A percentile compares a stretch with the other conserved stretches of the same genome.
Conservation (phyloP, 2,329 filamentous ascomycete species). For the Orbilia oligospora region DNA sequence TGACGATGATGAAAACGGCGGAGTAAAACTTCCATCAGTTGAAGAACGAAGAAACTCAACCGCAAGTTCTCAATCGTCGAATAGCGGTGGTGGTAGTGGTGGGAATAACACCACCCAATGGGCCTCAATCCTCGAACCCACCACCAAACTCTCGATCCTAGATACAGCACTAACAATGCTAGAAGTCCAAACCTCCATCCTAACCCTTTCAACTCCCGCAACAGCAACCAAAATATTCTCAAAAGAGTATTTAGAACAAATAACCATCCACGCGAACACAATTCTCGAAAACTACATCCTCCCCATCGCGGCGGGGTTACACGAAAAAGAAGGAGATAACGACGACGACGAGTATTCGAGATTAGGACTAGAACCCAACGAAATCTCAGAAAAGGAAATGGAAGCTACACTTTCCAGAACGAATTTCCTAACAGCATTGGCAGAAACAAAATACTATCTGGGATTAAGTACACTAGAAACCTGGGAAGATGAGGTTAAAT, state of each 20-base stretch:
- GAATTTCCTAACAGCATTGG: conserved; percentile 32
- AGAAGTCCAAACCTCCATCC: conserved; percentile 50
- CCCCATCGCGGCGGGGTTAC: conserved; percentile 19
- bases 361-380: conserved; percentile 1
- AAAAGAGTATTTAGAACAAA: background rate
- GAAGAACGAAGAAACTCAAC: conserved; percentile 49
- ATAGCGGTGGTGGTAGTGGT: background rate
- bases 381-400: conserved; percentile 19
- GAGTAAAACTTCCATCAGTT: conserved; percentile 14
- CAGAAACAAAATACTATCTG: conserved; percentile 31
- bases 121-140: conserved; percentile 59
- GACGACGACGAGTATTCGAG: background rate
- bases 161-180: conserved; percentile 60
- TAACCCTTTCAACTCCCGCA: conserved; percentile 21
- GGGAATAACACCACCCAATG: conserved; percentile 39
- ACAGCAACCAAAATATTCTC: conserved; percentile 21
- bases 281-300: conserved; percentile 40
- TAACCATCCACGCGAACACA: conserved; percentile 18
- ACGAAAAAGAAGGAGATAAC: too few relatives aligned
- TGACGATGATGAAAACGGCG: conserved; percentile 20
- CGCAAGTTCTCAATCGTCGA: conserved; percentile 26
- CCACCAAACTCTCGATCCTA: conserved; percentile 53
- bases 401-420: conserved; percentile 39
- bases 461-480: background rate
- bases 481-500: conserved; percentile 43